Evolutionary conservation across 228 moss, liverwort and hornwort genomes (phyloP).

Genomic region (Sphagnum fallax): DNA sequence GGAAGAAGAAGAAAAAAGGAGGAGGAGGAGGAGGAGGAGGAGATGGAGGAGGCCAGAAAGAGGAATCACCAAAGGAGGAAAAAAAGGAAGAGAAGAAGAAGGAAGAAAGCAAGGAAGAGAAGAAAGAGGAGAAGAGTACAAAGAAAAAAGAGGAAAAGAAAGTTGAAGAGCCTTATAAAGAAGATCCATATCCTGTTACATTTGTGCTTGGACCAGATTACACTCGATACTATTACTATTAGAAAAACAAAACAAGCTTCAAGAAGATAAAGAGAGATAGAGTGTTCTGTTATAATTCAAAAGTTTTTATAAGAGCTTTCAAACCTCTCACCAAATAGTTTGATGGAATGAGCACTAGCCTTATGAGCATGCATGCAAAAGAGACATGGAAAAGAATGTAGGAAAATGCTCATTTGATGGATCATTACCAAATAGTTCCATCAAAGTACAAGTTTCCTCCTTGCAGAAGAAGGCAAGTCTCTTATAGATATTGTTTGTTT

Average conservation of each 20-base stretch:
- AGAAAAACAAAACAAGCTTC: not conserved
- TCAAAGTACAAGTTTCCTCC: too few species aligned
- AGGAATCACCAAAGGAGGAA: slow-evolving; percentile 2
- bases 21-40: slow-evolving; percentile 5
- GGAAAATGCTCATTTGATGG: too few species aligned
- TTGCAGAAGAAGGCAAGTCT: too few species aligned
- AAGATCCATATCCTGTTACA: slow-evolving; percentile 48
- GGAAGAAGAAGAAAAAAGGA: not conserved
- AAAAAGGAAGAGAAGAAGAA: slow-evolving; percentile 10
- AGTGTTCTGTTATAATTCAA: too few species aligned
- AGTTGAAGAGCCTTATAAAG: slow-evolving; percentile 11
- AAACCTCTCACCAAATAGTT: too few species aligned
- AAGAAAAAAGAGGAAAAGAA: slow-evolving; percentile 6
- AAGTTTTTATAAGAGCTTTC: too few species aligned
- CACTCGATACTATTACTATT: slow-evolving; percentile 49
- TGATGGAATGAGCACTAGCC: too few species aligned
- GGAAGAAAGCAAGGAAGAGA: slow-evolving; percentile 16
- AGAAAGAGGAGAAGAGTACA: slow-evolving; percentile 1
- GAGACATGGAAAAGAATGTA: too few species aligned
- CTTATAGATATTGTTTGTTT: too few species aligned
- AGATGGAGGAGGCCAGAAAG: slow-evolving; percentile 5
- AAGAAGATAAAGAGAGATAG: too few species aligned
- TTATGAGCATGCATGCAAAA: too few species aligned
- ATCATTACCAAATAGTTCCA: too few species aligned
- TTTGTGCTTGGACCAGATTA: slow-evolving; percentile 47